Evolutionary conservation across 192 early-diverging fungal species (phyloP), one percentile per base, ranked within the genome.

Genomic region (Funneliformis geosporum): DNA sequence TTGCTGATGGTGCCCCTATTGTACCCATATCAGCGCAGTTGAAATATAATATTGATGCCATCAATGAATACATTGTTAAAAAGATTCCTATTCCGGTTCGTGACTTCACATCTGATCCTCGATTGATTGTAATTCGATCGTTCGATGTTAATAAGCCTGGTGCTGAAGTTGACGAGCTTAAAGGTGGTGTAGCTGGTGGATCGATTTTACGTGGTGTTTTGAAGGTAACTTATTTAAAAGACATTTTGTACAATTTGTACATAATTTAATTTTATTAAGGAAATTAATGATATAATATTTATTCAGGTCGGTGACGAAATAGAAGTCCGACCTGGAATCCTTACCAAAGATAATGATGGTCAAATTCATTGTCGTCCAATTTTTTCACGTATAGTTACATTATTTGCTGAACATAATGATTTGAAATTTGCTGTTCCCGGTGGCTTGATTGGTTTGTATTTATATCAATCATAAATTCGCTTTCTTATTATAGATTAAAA

Each of bases 81-180:
- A 92, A 93, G 76, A 97, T 99, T 70, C 98, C 97, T 23, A 90
- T 99, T 59, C 98, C 98, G 11, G 83, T 94, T 61, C 93, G 96
- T 72, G 96, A 98, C 85, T 99, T 98, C 82, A 86, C 94, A 28
- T 87, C 95, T 9, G 93, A 94, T 66, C 95, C 98, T 42, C 91
- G 94, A 46, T 87, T 99, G 73, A 98, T 98, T 84, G 96, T 99
- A 77, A 99, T 99, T 84, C 95, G 97, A 84, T 96, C 94, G 38
- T 99, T 99, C 77, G 97, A 99, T 84, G 95, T 99, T 79, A 99
- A 99, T 90, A 98, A 98, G 85, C 97, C 98, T 46, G 98, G 98
- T 83, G 91, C 93, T 28, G 96, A 96, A 86, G 93, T 99, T 38
- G 89, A 92, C 27, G 90, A 96, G 60, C 89, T 99, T 75, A 94